phyloP scores from a whole-genome alignment of 805 yeast genomes.

The Candida xyloterini region DNA sequence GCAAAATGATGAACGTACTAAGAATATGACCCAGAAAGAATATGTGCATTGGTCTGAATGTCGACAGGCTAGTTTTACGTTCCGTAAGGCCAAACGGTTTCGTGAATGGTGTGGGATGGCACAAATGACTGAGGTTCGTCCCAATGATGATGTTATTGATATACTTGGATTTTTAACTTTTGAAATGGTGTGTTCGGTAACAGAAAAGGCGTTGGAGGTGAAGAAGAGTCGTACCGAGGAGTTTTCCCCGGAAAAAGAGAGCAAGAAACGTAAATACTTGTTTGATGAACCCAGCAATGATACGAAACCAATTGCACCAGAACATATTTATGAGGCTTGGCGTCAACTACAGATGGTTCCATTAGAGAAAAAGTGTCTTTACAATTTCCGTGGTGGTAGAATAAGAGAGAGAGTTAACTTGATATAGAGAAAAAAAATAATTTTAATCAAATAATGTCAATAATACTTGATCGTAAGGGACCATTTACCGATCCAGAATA shows the following conservation, averaged over 20 bases:
- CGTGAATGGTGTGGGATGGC: conserved; percentile 94
- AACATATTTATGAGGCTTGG: conserved; percentile 89
- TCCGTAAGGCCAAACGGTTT: conserved; percentile 88
- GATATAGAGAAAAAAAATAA: conserved; percentile 20
- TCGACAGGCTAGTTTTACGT: conserved; percentile 95
- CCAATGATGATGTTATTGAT: conserved; percentile 95
- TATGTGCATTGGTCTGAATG: conserved; percentile 99
- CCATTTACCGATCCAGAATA: conserved; percentile 34
- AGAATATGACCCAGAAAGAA: conserved; percentile 92
- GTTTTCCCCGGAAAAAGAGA: conserved; percentile 27
- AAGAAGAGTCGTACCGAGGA: conserved; percentile 35
- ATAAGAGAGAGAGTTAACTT: conserved; percentile 50
- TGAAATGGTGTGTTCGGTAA: conserved; percentile 91
- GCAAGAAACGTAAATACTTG: conserved; percentile 51
- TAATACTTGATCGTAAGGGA: conserved; percentile 21
- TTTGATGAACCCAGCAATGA: conserved; percentile 89
- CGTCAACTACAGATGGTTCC: conserved; percentile 62
- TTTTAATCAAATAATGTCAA: background rate
- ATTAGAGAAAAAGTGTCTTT: conserved; percentile 57
- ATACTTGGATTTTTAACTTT: conserved; percentile 92
- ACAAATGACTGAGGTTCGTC: conserved; percentile 80
- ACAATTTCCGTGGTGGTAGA: conserved; percentile 72
- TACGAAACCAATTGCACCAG: conserved; percentile 71
- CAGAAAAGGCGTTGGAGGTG: conserved; percentile 85
- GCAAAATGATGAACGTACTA: conserved; percentile 91